Evolutionary conservation across 371 early-diverging fungal genomes (phyloP).

Genomic region (Phascolomyces articulosus): DNA sequence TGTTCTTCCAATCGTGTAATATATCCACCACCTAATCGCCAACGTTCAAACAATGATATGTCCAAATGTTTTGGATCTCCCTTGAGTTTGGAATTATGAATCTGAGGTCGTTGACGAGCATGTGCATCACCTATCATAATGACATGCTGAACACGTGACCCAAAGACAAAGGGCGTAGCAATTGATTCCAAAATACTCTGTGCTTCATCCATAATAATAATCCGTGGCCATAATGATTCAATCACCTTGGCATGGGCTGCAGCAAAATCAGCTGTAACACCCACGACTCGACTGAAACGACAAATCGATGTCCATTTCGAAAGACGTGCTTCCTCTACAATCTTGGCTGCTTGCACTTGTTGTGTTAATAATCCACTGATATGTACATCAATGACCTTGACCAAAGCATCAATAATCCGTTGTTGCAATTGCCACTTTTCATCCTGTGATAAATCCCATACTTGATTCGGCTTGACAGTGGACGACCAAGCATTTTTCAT

Average conservation of each 20-base stretch:
- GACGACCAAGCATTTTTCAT: slow-evolving; percentile 16
- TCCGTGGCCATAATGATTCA: slow-evolving; percentile 29
- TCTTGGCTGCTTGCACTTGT: slow-evolving; percentile 21
- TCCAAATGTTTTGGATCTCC: slow-evolving; percentile 26
- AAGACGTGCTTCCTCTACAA: slow-evolving; percentile 25
- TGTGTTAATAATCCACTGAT: slow-evolving; percentile 27
- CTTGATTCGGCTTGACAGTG: neutral
- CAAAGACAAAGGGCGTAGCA: slow-evolving; percentile 20
- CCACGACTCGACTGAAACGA: slow-evolving; percentile 41
- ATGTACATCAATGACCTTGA: slow-evolving; percentile 29
- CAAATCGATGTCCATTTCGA: slow-evolving; percentile 26
- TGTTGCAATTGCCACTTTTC: slow-evolving; percentile 12
- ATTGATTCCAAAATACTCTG: slow-evolving; percentile 32
- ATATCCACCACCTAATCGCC: slow-evolving; percentile 31
- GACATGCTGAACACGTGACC: slow-evolving; percentile 37
- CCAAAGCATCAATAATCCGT: slow-evolving; percentile 6
- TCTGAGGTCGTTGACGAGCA: slow-evolving; percentile 9
- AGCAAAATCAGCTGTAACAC: slow-evolving; percentile 46
- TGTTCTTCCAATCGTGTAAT: slow-evolving; percentile 35
- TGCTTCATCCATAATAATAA: slow-evolving; percentile 42
- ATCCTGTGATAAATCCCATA: slow-evolving; percentile 19
- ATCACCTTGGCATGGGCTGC: slow-evolving; percentile 33
- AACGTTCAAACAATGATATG: slow-evolving; percentile 40
- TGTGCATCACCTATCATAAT: slow-evolving; percentile 33
- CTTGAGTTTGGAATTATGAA: slow-evolving; percentile 11